These are phyloP conservation scores for Amoebophrya sp. DNA, from an alignment of 169 alveolate genomes.

Conservation along the genomic window DNA sequence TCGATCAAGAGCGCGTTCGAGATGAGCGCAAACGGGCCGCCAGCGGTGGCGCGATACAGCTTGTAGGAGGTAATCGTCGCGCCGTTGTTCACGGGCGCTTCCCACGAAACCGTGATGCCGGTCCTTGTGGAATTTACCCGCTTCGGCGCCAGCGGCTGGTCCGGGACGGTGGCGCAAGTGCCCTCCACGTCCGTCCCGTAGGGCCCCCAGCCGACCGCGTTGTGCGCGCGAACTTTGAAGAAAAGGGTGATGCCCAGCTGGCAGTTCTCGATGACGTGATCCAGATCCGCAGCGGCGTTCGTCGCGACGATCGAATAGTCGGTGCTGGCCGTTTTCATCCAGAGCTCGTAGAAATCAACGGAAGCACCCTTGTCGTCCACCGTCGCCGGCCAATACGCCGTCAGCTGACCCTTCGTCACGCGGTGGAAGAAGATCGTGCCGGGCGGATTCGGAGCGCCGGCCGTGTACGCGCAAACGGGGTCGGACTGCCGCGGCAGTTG, in stretches of 20 bases:
- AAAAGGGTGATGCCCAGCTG: background rate
- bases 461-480: conserved; percentile 10
- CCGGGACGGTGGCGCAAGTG: conserved; percentile 7
- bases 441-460: conserved; percentile 6
- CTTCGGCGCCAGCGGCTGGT: background rate
- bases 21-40: background rate
- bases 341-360: background rate
- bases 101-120: background rate
- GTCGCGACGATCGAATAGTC: background rate
- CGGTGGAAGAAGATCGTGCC: background rate
- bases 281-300: background rate
- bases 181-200: conserved; percentile 5
- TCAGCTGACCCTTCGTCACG: background rate
- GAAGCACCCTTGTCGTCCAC: conserved; percentile 8
- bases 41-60: conserved; percentile 10
- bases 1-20: background rate
- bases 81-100: conserved; percentile 9
- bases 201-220: background rate
- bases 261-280: conserved; percentile 8
- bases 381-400: conserved; percentile 12
- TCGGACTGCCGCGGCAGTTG: background rate
- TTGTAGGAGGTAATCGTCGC: conserved; percentile 1
- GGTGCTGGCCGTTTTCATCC: conserved; percentile 9
- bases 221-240: conserved; percentile 17
- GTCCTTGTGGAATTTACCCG: conserved; percentile 8